Conservation (phyloP, 768 basidiomycete genomes). For the Lactarius vividus region DNA sequence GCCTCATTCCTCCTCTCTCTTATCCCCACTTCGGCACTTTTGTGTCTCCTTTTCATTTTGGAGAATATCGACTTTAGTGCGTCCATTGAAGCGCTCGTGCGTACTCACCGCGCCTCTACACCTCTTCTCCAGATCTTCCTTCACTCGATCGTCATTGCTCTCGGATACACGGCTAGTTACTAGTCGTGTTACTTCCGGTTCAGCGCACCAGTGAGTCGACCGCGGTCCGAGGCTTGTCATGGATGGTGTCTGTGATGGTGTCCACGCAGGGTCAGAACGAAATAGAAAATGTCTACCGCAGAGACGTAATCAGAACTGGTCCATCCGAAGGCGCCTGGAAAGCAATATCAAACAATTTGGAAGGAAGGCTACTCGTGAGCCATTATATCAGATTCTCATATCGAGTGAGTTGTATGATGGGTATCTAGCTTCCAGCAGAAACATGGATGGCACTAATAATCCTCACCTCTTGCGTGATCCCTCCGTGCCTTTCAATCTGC, state of each 20-base stretch:
- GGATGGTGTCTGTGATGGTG: too few relatives aligned
- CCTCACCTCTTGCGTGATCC: conserved; percentile 10
- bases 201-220: conserved; percentile 68
- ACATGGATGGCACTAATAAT: conserved; percentile 16
- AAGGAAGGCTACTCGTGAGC: too few relatives aligned
- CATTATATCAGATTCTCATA: background rate
- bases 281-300: background rate
- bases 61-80: conserved; percentile 88
- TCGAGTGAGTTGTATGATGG: conserved; percentile 11
- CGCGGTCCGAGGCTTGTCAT: conserved; percentile 79
- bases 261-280: background rate
- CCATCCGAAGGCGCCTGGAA: too few relatives aligned
- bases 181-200: conserved; percentile 75
- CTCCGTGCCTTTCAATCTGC: background rate
- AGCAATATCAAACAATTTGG: too few relatives aligned
- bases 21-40: conserved; percentile 61
- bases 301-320: background rate
- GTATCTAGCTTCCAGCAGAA: conserved; percentile 18
- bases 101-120: conserved; percentile 75
- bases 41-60: conserved; percentile 63
- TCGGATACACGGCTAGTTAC: conserved; percentile 81
- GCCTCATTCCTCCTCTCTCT: conserved; percentile 61
- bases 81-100: conserved; percentile 83
- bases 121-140: conserved; percentile 25
- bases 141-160: conserved; percentile 69